Evolutionary conservation across 108 stramenopile species (phyloP), one percentile per base, ranked within the genome.

Genomic region (Fragilaria radians): DNA sequence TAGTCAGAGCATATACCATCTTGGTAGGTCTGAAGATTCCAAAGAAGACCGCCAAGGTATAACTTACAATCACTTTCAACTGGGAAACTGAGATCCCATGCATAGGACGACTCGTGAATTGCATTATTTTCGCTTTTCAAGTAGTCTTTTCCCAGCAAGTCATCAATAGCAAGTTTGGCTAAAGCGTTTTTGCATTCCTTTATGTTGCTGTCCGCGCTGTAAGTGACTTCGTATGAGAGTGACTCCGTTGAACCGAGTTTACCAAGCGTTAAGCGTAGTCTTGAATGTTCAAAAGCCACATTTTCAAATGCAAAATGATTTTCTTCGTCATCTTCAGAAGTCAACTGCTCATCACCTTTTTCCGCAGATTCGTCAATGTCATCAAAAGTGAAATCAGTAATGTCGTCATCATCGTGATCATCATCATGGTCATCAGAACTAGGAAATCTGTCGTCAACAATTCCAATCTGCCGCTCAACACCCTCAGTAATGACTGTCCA

Each of bases 1-100:
- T 83, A 94, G 63, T 86, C 73, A n/a, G 68, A 53, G 48, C 82
- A 83, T 29, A 72, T 60, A 5, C 89, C 89, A 50, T 87, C 76
- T 59, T 77, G 83, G 65, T 86, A 88, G 0, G 84, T 90, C 49
- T 91, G 84, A 33, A 95, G 52, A 53, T 83, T 91, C 93, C 91
- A 96, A 3, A 96, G 54, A 0, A 96, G 46, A 4, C 93, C 92
- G 30, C 58, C 73, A 29, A 94, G 72, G 54, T 94, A 95, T 5
- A 50, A 57, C 14, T 78, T 42, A 42, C 36, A 42, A 42, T 42
- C 36, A 42, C 36, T 42, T 14, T 7, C 36, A 42, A 42, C 36
- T 11, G 36, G 36, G 36, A 42, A 42, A 14, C 14, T 42, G 14
- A 42, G 36, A 7, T 42, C 36, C 53, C 59, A 61, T 22, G 32